Conservation (phyloP, 2,329 filamentous ascomycete species). For the Beauveria caledonica region DNA sequence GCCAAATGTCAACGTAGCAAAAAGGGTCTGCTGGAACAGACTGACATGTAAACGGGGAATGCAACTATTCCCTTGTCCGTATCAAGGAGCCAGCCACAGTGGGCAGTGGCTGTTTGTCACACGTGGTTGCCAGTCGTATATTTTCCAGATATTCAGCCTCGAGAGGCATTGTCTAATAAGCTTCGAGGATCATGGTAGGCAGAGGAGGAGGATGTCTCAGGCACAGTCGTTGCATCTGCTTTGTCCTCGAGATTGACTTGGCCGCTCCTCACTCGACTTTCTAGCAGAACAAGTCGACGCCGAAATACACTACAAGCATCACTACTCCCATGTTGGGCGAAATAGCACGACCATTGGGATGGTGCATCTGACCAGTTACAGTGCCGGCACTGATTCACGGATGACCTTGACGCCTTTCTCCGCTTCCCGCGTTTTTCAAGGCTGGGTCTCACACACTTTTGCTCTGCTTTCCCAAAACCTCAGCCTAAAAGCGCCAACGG, state of each 20-base stretch:
- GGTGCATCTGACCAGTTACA: neutral
- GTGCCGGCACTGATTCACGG: neutral
- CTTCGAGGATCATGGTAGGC: too few species aligned
- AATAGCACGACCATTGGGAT: neutral
- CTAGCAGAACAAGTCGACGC: too few species aligned
- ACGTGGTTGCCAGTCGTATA: neutral
- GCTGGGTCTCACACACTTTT: too few species aligned
- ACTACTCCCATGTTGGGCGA: neutral
- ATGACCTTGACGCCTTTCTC: neutral
- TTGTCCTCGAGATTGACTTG: neutral
- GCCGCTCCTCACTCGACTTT: neutral
- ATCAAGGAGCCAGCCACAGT: neutral
- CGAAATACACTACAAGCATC: too few species aligned
- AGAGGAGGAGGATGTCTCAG: too few species aligned
- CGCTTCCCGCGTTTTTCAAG: neutral
- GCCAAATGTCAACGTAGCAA: too few species aligned
- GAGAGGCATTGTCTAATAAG: neutral
- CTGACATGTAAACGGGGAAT: neutral
- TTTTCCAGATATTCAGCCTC: neutral
- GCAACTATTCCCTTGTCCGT: neutral
- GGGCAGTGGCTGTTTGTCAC: constrained; percentile 5
- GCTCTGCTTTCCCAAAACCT: too few species aligned
- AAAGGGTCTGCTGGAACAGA: neutral
- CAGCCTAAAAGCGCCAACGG: neutral
- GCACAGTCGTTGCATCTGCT: too few species aligned